Evolutionary conservation across 139 green algal genomes (phyloP), one percentile per base, ranked within the genome.

Genomic region (Deuterostichococcus epilithicus): DNA sequence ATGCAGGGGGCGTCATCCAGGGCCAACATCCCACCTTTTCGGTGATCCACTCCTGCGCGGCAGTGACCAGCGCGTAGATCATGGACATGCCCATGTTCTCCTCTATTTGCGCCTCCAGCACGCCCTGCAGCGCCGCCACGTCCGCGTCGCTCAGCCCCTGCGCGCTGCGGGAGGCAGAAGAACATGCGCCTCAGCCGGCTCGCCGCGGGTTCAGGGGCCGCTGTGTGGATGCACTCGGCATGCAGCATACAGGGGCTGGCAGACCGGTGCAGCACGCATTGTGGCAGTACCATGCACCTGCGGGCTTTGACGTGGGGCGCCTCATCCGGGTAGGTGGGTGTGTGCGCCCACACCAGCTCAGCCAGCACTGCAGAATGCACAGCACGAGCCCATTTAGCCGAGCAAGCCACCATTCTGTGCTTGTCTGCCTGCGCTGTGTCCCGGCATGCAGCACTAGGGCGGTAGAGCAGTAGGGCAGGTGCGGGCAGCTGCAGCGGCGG

Each of bases 71-170:
- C 2, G 86, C 89, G 75, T 90, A 96, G 66, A 96, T 85, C 89
- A 94, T 94, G 35, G 91, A 75, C 90, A 94, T 94, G 67, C 91
- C 91, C 65, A 93, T n/a, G 75, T 91, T 95, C 10, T 81, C 85
- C 42, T 90, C 70, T 15, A 90, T 80, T 6, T 78, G 44, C 26
- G 79, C 75, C 5, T 88, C 72, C 36, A 94, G 30, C 35, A 84
- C 39, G 0, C 30, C 68, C 26, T 80, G 84, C 30, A 88, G 81
- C 15, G 67, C 72, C 4, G 71, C 82, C 5, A 97, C 74, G 42
- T 96, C 89, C 0, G 81, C 83, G 26, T 93, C 86, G 63, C 74
- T 88, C 3, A 97, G 80, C 26, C 90, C 90, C 2, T 83, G 80
- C 58, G 92, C 77, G 52, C 84, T 90, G 68, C 88, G 70, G 52